Evolutionary conservation across 1,284 basidiomycete species (phyloP), one percentile per base, ranked within the genome.

Genomic region (Vanrija sp.): DNA sequence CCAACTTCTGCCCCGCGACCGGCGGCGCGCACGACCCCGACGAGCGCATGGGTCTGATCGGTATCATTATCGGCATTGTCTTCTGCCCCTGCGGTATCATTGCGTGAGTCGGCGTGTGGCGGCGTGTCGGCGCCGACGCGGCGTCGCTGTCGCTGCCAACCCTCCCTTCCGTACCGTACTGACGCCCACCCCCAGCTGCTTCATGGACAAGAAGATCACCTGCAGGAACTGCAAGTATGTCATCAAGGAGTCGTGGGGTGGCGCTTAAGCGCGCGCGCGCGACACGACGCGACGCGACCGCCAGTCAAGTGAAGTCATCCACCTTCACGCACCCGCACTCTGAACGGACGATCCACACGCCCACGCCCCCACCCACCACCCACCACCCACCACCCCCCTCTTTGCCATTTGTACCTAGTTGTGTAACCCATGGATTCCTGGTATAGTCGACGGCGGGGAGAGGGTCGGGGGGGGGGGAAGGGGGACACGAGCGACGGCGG

Each of bases 211-310:
- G 48, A 49, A 49, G 40, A 34, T 49, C 19, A 28, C 25, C 3
- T 49, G 48, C 40, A 16, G 23, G 5, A 42, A 49, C 40, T 49
- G 48, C 48, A 43, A 49, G 26, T 49, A 15, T 15, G 26, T 29
- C 40, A 21, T 49, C 26, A 34, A 49, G 48, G 48, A 49, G 48
- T 43, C 40, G 10, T 49, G 48, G 48, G 48, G 48, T 9, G 48
- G 48, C n/a, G n/a, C 29, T 9, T 49, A 49, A 34, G 46, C 43
- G 26, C 8, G 26, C 8, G n/a, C n/a, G 21, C 5, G 21, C 21
- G 21, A 23, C 21, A 5, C 21, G 21, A 23, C 21, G 21, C 21
- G 21, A 23, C 21, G 5, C 21, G 21, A 23, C 21, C 21, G 21
- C 21, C 2, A 23, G 21, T 23, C 21, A 23, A 23, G 21, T 23